Conservation (phyloP, 164 flowering plant genomes). For the Tetracentron sinense region DNA sequence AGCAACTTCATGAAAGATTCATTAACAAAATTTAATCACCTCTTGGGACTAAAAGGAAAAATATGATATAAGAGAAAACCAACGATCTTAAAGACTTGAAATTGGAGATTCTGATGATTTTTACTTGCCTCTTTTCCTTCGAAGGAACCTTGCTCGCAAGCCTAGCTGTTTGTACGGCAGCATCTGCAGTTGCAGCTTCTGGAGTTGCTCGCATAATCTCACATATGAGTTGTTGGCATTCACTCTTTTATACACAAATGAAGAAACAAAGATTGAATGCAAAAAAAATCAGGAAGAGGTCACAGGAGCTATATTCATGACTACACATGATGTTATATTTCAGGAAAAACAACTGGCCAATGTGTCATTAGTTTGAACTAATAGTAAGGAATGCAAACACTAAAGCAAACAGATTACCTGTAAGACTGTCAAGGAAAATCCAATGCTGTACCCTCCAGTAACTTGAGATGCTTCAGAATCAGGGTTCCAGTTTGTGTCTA, state of each 20-base stretch:
- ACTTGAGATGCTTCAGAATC: constrained; percentile 82
- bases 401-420: constrained; percentile 53
- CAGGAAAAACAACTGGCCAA: neutral
- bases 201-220: constrained; percentile 99
- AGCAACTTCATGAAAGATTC: too few relatives aligned
- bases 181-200: constrained; percentile 98
- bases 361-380: neutral
- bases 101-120: neutral
- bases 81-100: neutral
- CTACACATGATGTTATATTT: neutral
- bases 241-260: constrained; percentile 55
- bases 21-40: neutral
- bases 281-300: constrained; percentile 2
- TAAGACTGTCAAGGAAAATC: constrained; percentile 83
- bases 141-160: constrained; percentile 81
- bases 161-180: constrained; percentile 93
- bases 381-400: neutral
- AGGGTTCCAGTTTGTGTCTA: constrained; percentile 65
- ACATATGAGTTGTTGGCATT: constrained; percentile 98
- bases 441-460: constrained; percentile 92
- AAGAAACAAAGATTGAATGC: neutral
- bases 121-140: constrained; percentile 75
- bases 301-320: neutral
- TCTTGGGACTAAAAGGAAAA: neutral
- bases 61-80: neutral